These are phyloP conservation scores for Amphicarpaea edgeworthii DNA, from an alignment of 306 rosid genomes.

Conservation along the genomic window DNA sequence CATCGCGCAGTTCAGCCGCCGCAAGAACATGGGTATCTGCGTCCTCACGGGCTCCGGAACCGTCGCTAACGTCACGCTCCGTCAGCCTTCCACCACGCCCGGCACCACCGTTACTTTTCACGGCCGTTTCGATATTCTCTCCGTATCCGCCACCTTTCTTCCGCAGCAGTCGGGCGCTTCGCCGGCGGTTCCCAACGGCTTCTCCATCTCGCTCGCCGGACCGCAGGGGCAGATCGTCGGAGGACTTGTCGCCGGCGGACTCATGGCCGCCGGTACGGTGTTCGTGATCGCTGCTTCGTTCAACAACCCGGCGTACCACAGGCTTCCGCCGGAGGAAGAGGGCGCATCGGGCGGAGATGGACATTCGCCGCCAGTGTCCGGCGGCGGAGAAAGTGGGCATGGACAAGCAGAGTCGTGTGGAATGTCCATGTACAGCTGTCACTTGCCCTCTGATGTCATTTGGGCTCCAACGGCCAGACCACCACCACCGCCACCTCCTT, in stretches of 20 bases:
- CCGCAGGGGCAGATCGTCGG: slow-evolving; percentile 98
- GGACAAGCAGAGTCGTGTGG: slow-evolving; percentile 69
- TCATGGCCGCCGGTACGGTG: slow-evolving; percentile 82
- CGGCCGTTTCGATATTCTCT: slow-evolving; percentile 90
- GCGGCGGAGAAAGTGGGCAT: slow-evolving; percentile 67
- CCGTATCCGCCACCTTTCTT: slow-evolving; percentile 79
- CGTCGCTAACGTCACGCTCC: slow-evolving; percentile 82
- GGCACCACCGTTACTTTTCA: slow-evolving; percentile 87
- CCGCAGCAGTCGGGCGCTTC: slow-evolving; percentile 44
- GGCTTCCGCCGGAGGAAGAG: slow-evolving; percentile 74
- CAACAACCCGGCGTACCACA: slow-evolving; percentile 75
- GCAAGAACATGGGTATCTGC: slow-evolving; percentile 73
- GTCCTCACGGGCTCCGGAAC: slow-evolving; percentile 78
- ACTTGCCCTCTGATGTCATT: slow-evolving; percentile 72
- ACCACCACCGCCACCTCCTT: slow-evolving; percentile 68
- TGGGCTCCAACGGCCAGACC: slow-evolving; percentile 91
- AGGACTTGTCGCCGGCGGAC: slow-evolving; percentile 69
- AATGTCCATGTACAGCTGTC: slow-evolving; percentile 79
- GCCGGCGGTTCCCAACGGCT: slow-evolving; percentile 58
- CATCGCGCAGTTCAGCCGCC: slow-evolving; percentile 69
- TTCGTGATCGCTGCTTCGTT: slow-evolving; percentile 75
- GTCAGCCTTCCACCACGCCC: slow-evolving; percentile 79
- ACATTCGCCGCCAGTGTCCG: slow-evolving; percentile 56
- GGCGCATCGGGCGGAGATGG: slow-evolving; percentile 52
- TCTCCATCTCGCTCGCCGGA: slow-evolving; percentile 87